Conservation (phyloP, 306 rosid species). For the Rosa persica region DNA sequence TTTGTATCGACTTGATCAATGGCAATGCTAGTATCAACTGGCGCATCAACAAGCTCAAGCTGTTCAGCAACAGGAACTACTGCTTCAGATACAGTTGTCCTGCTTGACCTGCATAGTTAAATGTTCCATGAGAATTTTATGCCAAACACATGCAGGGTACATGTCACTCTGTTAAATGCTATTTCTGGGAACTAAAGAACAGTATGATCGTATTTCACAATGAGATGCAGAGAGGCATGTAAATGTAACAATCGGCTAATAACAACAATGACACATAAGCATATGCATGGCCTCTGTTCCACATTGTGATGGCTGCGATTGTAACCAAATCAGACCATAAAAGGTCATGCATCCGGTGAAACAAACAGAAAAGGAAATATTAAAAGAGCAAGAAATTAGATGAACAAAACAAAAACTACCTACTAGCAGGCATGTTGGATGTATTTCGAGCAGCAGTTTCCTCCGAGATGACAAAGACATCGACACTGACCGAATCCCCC, state of each 20-base stretch:
- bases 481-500: slow-evolving; percentile 67
- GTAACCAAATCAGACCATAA: slow-evolving; percentile 12
- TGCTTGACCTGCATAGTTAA: slow-evolving; percentile 71
- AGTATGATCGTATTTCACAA: slow-evolving; percentile 12
- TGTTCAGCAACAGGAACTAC: slow-evolving; percentile 53
- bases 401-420: slow-evolving; percentile 52
- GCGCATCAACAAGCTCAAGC: slow-evolving; percentile 35
- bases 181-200: slow-evolving; percentile 16
- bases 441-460: slow-evolving; percentile 64
- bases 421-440: slow-evolving; percentile 84
- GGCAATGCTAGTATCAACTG: slow-evolving; percentile 35
- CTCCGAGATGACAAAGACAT: slow-evolving; percentile 66
- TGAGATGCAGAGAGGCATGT: slow-evolving; percentile 14
- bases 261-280: slow-evolving; percentile 2
- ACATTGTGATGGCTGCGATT: slow-evolving; percentile 24
- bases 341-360: slow-evolving; percentile 9
- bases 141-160: slow-evolving; percentile 18
- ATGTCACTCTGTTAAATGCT: background rate
- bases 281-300: slow-evolving; percentile 11
- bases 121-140: slow-evolving; percentile 22
- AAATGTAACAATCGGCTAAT: background rate
- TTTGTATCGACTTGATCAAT: slow-evolving; percentile 41
- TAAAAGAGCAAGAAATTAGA: slow-evolving; percentile 12
- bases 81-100: slow-evolving; percentile 88
- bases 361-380: slow-evolving; percentile 7